Evolutionary conservation across 2,329 filamentous ascomycete species (phyloP).

Genomic region (Lojkania enalia): DNA sequence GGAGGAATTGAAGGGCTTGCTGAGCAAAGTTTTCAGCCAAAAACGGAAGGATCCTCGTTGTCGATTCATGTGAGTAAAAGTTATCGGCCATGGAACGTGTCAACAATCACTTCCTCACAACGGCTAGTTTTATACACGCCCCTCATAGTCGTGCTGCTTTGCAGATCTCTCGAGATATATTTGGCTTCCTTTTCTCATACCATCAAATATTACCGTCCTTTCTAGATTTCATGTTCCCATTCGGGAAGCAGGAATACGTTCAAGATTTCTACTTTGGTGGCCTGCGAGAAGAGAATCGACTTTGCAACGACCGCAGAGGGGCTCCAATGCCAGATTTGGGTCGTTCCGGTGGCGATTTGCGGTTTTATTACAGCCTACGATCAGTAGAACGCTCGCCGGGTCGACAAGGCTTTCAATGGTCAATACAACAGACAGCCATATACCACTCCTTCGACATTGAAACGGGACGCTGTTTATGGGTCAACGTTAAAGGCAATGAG

Average conservation of each 20-base stretch:
- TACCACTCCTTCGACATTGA: conserved; percentile 47
- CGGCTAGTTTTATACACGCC: conserved; percentile 21
- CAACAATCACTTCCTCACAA: conserved; percentile 3
- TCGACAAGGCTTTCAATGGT: conserved; percentile 33
- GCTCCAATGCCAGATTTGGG: conserved; percentile 31
- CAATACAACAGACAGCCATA: conserved; percentile 42
- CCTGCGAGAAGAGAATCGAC: conserved; percentile 33
- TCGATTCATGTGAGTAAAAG: conserved; percentile 19
- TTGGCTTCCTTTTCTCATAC: conserved; percentile 24
- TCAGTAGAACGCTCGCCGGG: conserved; percentile 35
- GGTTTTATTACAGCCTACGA: conserved; percentile 48
- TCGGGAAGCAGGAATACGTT: conserved; percentile 35
- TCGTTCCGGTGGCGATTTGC: conserved; percentile 42
- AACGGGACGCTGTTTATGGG: conserved; percentile 40
- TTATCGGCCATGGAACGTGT: background rate
- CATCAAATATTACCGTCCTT: conserved; percentile 43
- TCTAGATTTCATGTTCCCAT: conserved; percentile 46
- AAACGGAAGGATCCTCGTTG: conserved; percentile 16
- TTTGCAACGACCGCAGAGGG: conserved; percentile 13
- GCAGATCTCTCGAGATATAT: conserved; percentile 21
- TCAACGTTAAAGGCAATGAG: conserved; percentile 45
- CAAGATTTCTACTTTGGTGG: conserved; percentile 46
- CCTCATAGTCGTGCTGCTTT: conserved; percentile 20
- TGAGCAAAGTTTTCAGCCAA: conserved; percentile 9
- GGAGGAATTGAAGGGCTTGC: conserved; percentile 8